These are phyloP conservation scores for Penicillium salamii DNA, from an alignment of 495 filamentous ascomycete genomes.

Conservation along the genomic window DNA sequence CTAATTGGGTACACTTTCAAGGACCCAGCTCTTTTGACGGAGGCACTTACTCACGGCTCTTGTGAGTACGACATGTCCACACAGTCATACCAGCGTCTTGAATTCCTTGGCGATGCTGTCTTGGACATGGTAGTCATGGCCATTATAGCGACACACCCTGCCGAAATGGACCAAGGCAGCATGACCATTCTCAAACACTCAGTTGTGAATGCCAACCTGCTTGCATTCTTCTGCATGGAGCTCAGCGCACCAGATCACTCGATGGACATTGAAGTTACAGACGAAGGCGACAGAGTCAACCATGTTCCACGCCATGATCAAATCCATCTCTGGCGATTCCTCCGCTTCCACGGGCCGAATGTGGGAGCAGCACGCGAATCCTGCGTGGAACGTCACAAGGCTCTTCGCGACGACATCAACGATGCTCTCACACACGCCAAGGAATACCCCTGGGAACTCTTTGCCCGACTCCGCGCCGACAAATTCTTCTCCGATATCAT, in stretches of 20 bases:
- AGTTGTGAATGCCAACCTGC: constrained; percentile 78
- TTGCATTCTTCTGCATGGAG: constrained; percentile 78
- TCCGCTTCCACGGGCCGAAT: constrained; percentile 55
- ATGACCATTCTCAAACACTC: constrained; percentile 78
- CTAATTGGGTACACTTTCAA: constrained; percentile 60
- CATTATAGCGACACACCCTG: constrained; percentile 43
- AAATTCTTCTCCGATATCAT: constrained; percentile 89
- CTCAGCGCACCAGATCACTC: constrained; percentile 18
- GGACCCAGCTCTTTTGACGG: constrained; percentile 67
- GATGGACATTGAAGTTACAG: constrained; percentile 4
- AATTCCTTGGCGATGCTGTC: constrained; percentile 87
- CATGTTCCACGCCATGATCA: not conserved
- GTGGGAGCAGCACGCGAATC: constrained; percentile 47
- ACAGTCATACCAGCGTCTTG: constrained; percentile 78
- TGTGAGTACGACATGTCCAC: constrained; percentile 49
- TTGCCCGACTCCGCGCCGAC: constrained; percentile 61
- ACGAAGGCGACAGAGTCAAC: not conserved
- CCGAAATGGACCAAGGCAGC: constrained; percentile 52
- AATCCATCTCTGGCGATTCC: constrained; percentile 63
- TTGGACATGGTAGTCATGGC: constrained; percentile 74
- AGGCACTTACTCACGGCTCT: constrained; percentile 84
- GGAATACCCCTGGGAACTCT: constrained; percentile 71
- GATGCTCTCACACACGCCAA: constrained; percentile 43
- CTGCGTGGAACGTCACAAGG: constrained; percentile 41
- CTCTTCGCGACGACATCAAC: constrained; percentile 48